Conservation (phyloP, 345 rosid species). For the Citrus trifoliata region DNA sequence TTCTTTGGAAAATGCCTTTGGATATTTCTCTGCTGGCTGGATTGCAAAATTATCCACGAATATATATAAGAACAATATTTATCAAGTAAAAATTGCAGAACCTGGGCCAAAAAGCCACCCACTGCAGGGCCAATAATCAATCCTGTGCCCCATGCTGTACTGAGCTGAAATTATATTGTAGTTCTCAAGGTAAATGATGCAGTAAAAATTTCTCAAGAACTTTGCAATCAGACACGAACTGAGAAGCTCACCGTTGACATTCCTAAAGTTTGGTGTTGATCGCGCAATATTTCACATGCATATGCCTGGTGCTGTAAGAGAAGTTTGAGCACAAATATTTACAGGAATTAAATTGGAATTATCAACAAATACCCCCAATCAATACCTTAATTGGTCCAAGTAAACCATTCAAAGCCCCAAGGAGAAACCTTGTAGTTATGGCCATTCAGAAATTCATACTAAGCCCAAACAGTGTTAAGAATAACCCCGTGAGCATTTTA, state of each 20-base stretch:
- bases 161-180: conserved; percentile 47
- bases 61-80: not conserved
- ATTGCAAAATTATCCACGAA: conserved; percentile 2
- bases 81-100: conserved; percentile 19
- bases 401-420: conserved; percentile 77
- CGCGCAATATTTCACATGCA: conserved; percentile 65
- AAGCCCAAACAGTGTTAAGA: no score
- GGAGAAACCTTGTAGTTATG: no score
- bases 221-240: not conserved
- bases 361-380: not conserved
- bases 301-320: conserved; percentile 49
- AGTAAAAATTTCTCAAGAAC: not conserved
- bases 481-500: no score
- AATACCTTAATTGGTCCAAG: conserved; percentile 85
- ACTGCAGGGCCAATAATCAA: conserved; percentile 91
- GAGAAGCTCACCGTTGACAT: conserved; percentile 63
- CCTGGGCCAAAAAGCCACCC: conserved; percentile 93
- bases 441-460: no score
- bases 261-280: conserved; percentile 74
- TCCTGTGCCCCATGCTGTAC: conserved; percentile 95
- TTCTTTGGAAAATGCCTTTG: conserved; percentile 56
- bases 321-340: conserved; percentile 1
- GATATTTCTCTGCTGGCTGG: conserved; percentile 90
- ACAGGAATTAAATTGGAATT: not conserved
- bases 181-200: not conserved